phyloP scores from a whole-genome alignment of 495 filamentous ascomycete genomes.

The Eremomyces bilateralis region DNA sequence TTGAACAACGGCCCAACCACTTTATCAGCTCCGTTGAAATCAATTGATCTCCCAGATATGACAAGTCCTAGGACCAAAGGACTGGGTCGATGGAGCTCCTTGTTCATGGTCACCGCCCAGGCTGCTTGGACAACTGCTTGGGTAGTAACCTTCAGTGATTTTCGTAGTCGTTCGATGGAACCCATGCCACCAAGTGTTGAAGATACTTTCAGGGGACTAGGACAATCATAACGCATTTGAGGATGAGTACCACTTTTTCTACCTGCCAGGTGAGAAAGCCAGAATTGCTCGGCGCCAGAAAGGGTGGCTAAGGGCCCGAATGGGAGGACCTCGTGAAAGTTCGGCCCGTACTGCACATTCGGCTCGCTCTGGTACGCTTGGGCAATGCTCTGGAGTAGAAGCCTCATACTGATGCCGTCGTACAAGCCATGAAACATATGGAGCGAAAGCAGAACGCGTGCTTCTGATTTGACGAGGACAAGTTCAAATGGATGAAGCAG shows the following conservation, averaged over 20 bases:
- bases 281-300: slow-evolving; percentile 38
- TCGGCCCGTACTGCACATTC: slow-evolving; percentile 17
- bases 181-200: neutral
- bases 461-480: slow-evolving; percentile 17
- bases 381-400: slow-evolving; percentile 39
- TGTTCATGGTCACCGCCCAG: slow-evolving; percentile 35
- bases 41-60: slow-evolving; percentile 46
- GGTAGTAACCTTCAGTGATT: slow-evolving; percentile 42
- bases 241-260: no score
- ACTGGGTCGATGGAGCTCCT: slow-evolving; percentile 18
- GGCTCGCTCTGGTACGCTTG: slow-evolving; percentile 19
- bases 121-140: slow-evolving; percentile 53
- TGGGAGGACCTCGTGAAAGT: slow-evolving; percentile 29
- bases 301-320: slow-evolving; percentile 34
- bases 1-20: slow-evolving; percentile 80
- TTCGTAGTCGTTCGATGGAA: slow-evolving; percentile 21
- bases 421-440: slow-evolving; percentile 75
- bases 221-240: slow-evolving; percentile 3
- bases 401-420: slow-evolving; percentile 55
- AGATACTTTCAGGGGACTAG: neutral
- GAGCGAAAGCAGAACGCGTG: slow-evolving; percentile 25
- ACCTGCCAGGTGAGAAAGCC: slow-evolving; percentile 33
- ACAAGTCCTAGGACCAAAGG: slow-evolving; percentile 38
- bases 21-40: slow-evolving; percentile 39
- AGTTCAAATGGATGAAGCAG: slow-evolving; percentile 23